A percentile compares a stretch with the other conserved stretches of the same genome.
Evolutionary conservation across 768 basidiomycete genomes (phyloP).

Genomic region (Kwoniella dejecticola): DNA sequence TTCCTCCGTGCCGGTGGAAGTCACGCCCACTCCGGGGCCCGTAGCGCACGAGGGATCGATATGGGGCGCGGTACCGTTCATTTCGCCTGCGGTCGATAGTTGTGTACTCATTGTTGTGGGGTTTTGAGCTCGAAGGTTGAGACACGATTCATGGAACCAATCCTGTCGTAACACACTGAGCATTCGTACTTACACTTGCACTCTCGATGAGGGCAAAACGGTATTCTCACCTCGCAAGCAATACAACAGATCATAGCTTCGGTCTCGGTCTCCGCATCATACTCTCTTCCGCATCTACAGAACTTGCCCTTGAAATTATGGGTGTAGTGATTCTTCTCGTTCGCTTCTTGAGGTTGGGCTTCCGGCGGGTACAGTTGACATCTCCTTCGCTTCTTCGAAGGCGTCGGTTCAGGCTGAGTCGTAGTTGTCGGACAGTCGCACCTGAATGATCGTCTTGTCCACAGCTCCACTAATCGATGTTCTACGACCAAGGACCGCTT

Average conservation of each 20-base stretch:
- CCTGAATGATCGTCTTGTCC: slow-evolving; percentile 45
- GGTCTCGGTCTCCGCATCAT: slow-evolving; percentile 51
- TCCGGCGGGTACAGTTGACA: slow-evolving; percentile 40
- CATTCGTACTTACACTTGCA: too few relatives aligned
- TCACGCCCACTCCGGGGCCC: neutral
- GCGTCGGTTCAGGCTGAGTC: slow-evolving; percentile 13
- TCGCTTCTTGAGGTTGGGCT: slow-evolving; percentile 36
- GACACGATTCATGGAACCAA: slow-evolving; percentile 54
- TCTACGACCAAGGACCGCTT: too few relatives aligned
- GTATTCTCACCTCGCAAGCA: slow-evolving; percentile 49
- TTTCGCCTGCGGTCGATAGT: too few relatives aligned
- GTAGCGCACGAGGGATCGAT: too few relatives aligned
- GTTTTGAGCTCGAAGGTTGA: slow-evolving; percentile 31
- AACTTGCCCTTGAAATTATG: slow-evolving; percentile 50
- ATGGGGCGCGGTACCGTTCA: too few relatives aligned
- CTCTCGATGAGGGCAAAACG: too few relatives aligned
- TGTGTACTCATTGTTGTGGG: neutral
- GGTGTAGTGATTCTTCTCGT: slow-evolving; percentile 44
- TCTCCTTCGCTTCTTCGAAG: slow-evolving; percentile 22
- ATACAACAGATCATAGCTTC: slow-evolving; percentile 54
- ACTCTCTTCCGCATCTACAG: slow-evolving; percentile 51
- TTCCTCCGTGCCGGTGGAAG: slow-evolving; percentile 12
- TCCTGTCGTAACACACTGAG: slow-evolving; percentile 32
- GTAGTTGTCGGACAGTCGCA: slow-evolving; percentile 53
- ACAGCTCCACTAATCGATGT: slow-evolving; percentile 52